Evolutionary conservation across 805 yeast genomes (phyloP).

Genomic region (Kazachstania africana): DNA sequence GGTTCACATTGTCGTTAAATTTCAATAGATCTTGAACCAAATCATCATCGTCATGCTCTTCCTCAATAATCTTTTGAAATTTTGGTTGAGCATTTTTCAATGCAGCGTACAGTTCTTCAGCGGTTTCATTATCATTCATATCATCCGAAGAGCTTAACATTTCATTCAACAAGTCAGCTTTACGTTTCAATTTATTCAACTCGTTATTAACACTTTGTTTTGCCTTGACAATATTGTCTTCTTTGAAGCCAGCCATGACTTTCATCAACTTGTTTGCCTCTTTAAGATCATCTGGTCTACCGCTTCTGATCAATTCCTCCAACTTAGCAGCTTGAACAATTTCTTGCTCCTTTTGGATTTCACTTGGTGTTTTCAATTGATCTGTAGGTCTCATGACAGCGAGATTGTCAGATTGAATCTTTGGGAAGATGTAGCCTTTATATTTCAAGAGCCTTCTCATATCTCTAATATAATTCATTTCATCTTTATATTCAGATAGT

Average conservation of each 20-base stretch:
- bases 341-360: slow-evolving; percentile 84
- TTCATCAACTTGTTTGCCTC: slow-evolving; percentile 97
- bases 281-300: slow-evolving; percentile 86
- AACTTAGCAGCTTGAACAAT: slow-evolving; percentile 88
- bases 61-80: slow-evolving; percentile 70
- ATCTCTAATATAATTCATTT: slow-evolving; percentile 82
- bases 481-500: slow-evolving; percentile 82
- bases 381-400: slow-evolving; percentile 90
- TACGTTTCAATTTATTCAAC: slow-evolving; percentile 69
- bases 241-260: slow-evolving; percentile 94
- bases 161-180: slow-evolving; percentile 77
- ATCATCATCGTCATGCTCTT: slow-evolving; percentile 60
- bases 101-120: slow-evolving; percentile 64
- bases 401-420: slow-evolving; percentile 77
- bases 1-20: slow-evolving; percentile 67
- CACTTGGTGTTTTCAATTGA: slow-evolving; percentile 75
- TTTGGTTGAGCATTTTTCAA: slow-evolving; percentile 80
- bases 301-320: slow-evolving; percentile 90
- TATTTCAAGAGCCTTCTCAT: slow-evolving; percentile 85
- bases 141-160: slow-evolving; percentile 52
- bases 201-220: slow-evolving; percentile 75
- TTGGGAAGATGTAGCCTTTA: slow-evolving; percentile 92
- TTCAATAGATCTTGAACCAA: slow-evolving; percentile 53
- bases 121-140: slow-evolving; percentile 50
- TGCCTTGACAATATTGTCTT: slow-evolving; percentile 54